Conservation (phyloP, 148 eudicot genomes). For the Hydrangea macrophylla region DNA sequence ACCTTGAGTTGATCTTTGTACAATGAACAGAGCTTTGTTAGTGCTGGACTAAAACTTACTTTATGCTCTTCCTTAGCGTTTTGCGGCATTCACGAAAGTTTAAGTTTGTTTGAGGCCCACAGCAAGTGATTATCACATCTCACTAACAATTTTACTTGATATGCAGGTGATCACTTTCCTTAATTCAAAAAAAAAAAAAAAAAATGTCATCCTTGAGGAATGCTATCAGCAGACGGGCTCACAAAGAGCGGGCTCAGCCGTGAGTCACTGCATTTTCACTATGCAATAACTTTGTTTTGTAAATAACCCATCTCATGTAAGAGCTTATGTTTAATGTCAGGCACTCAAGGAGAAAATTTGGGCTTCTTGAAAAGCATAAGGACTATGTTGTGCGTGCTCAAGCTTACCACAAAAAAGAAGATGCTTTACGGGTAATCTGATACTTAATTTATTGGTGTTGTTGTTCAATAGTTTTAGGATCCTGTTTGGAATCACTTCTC, state of each 20-base stretch:
- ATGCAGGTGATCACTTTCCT: background rate
- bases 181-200: background rate
- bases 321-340: constrained; percentile 18
- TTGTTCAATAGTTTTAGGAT: too few relatives aligned
- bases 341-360: constrained; percentile 45
- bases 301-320: constrained; percentile 1
- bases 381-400: constrained; percentile 63
- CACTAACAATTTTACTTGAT: too few relatives aligned
- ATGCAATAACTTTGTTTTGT: background rate
- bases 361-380: constrained; percentile 72
- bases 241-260: constrained; percentile 80
- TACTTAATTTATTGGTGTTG: background rate
- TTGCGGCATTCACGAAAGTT: too few relatives aligned
- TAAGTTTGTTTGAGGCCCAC: too few relatives aligned
- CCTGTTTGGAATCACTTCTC: too few relatives aligned
- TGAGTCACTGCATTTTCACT: constrained; percentile 26
- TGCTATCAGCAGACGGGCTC: constrained; percentile 52
- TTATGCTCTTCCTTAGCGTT: too few relatives aligned
- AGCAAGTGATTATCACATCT: too few relatives aligned
- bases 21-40: too few relatives aligned
- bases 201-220: constrained; percentile 70
- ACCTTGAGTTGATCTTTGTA: too few relatives aligned
- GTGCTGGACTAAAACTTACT: too few relatives aligned
- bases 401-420: constrained; percentile 63
- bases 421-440: constrained; percentile 35